These are phyloP conservation scores for Sordariomycetes sp. DNA, from an alignment of 2,329 filamentous ascomycete species.

Conservation along the genomic window DNA sequence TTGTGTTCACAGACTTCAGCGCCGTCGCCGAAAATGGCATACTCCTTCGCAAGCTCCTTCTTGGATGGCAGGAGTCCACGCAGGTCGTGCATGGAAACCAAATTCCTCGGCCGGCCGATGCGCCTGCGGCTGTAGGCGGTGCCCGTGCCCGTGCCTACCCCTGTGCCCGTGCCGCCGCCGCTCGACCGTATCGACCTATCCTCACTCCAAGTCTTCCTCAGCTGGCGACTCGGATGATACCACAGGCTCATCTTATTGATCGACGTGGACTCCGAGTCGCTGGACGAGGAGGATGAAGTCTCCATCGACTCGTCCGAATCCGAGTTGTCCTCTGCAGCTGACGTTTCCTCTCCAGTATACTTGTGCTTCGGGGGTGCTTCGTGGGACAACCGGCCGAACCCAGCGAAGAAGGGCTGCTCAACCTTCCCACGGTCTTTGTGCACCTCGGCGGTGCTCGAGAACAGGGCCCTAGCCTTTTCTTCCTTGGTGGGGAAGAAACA, in stretches of 20 bases:
- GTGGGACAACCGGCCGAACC: slow-evolving; percentile 45
- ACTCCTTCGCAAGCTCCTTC: slow-evolving; percentile 65
- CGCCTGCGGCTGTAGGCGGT: slow-evolving; percentile 42
- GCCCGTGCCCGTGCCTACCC: slow-evolving; percentile 35
- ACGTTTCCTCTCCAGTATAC: slow-evolving; percentile 37
- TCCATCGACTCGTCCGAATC: slow-evolving; percentile 39
- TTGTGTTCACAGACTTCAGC: slow-evolving; percentile 80
- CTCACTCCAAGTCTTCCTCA: slow-evolving; percentile 47
- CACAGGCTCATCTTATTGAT: slow-evolving; percentile 48
- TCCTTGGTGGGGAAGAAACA: slow-evolving; percentile 65
- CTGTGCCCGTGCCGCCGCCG: slow-evolving; percentile 50
- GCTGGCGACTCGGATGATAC: slow-evolving; percentile 42
- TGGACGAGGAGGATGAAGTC: slow-evolving; percentile 41
- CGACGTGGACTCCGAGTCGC: slow-evolving; percentile 55
- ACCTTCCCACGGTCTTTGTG: slow-evolving; percentile 39
- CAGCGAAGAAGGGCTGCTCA: slow-evolving; percentile 47
- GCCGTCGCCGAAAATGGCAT: slow-evolving; percentile 75
- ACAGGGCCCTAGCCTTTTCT: slow-evolving; percentile 42
- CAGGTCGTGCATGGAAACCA: slow-evolving; percentile 65
- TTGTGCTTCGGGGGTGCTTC: slow-evolving; percentile 39
- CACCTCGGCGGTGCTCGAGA: slow-evolving; percentile 35
- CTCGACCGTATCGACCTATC: slow-evolving; percentile 50
- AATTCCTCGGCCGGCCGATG: slow-evolving; percentile 48
- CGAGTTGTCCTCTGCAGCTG: slow-evolving; percentile 40
- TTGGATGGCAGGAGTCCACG: slow-evolving; percentile 69